phyloP scores from a whole-genome alignment of 495 filamentous ascomycete genomes.

The Choiromyces venosus region DNA sequence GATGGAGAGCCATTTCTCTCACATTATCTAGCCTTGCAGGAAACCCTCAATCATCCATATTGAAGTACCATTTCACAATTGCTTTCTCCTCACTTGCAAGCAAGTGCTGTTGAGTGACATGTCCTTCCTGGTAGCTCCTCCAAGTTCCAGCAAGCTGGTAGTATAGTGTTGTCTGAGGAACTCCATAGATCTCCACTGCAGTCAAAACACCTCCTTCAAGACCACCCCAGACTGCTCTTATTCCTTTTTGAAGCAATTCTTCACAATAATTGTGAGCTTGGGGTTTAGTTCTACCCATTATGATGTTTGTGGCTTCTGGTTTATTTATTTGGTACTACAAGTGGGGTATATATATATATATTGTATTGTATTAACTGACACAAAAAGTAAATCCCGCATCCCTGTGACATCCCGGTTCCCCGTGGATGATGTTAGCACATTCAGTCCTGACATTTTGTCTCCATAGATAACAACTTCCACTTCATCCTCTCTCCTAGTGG shows the following conservation, averaged over 20 bases:
- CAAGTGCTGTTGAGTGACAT: background rate
- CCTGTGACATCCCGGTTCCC: background rate
- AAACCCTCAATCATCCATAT: conserved; percentile 6
- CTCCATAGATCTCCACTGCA: conserved; percentile 6
- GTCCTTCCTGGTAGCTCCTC: background rate
- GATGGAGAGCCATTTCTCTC: conserved; percentile 4
- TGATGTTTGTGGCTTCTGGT: background rate
- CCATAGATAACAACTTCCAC: no score
- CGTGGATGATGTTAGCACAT: background rate
- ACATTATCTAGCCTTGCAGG: background rate
- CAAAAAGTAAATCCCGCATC: background rate
- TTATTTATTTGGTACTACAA: background rate
- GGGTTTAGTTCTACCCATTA: background rate
- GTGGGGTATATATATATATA: background rate
- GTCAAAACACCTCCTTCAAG: background rate
- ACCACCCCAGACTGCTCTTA: background rate
- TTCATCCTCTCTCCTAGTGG: no score
- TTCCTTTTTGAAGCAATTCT: conserved; percentile 6
- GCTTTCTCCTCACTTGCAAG: background rate
- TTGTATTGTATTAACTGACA: background rate
- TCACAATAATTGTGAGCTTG: background rate
- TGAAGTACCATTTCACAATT: background rate
- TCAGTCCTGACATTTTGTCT: no score
- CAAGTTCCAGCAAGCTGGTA: background rate
- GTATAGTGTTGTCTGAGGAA: conserved; percentile 4